phyloP scores from a whole-genome alignment of 2,329 filamentous ascomycete species.

The Xylariaceae sp. region DNA sequence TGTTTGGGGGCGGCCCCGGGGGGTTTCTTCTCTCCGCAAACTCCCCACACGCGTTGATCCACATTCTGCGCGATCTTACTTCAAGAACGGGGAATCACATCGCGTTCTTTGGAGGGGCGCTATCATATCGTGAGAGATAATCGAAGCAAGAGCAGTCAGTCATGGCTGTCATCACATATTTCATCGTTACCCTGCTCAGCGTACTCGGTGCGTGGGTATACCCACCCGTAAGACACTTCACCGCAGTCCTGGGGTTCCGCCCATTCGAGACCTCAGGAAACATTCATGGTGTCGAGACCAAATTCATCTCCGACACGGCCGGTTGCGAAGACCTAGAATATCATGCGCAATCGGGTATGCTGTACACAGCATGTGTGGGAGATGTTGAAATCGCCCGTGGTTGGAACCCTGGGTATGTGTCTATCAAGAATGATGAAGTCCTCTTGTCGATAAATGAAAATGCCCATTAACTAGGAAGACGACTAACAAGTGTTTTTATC shows the following conservation, averaged over 20 bases:
- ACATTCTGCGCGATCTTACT: too few relatives aligned
- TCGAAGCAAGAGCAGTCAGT: too few relatives aligned
- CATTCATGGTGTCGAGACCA: slow-evolving; percentile 34
- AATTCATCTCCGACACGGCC: slow-evolving; percentile 56
- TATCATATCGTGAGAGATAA: too few relatives aligned
- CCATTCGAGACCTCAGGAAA: slow-evolving; percentile 28
- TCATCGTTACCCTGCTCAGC: slow-evolving; percentile 28
- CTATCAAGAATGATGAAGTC: background rate
- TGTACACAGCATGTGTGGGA: slow-evolving; percentile 66
- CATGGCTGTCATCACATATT: slow-evolving; percentile 32
- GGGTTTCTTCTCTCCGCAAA: too few relatives aligned
- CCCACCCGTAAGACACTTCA: slow-evolving; percentile 26
- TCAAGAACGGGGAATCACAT: too few relatives aligned
- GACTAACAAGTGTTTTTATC: slow-evolving; percentile 2
- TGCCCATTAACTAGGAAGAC: background rate
- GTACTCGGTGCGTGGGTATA: slow-evolving; percentile 33
- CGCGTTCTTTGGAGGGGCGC: too few relatives aligned
- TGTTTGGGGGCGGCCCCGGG: too few relatives aligned
- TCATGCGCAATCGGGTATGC: slow-evolving; percentile 52
- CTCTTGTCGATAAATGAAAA: background rate
- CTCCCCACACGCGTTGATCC: too few relatives aligned
- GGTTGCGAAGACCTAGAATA: slow-evolving; percentile 68
- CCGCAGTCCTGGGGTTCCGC: slow-evolving; percentile 29
- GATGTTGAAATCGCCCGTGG: slow-evolving; percentile 29
- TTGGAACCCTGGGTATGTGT: slow-evolving; percentile 38